Conservation (phyloP, 768 basidiomycete genomes). For the Strobilomyces echinocephalus region DNA sequence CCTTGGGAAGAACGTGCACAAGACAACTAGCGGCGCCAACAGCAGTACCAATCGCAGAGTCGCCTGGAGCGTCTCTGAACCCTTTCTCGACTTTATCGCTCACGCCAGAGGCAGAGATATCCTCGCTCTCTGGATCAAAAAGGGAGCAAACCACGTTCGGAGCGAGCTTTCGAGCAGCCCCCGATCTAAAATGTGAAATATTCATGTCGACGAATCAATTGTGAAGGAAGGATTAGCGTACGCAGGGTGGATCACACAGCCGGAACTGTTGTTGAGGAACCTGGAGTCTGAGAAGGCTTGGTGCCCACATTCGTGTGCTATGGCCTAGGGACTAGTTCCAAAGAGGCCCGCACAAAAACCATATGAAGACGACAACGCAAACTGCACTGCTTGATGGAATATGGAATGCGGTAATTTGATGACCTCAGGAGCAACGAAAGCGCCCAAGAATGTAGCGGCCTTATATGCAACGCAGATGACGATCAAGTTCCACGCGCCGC, state of each 20-base stretch:
- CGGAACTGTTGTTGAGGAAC: constrained; percentile 84
- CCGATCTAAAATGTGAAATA: constrained; percentile 60
- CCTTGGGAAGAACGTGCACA: constrained; percentile 34
- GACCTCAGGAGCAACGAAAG: no score
- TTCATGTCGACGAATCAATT: constrained; percentile 13
- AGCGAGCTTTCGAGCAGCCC: constrained; percentile 52
- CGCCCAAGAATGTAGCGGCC: no score
- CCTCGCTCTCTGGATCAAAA: constrained; percentile 65
- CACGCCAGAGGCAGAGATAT: constrained; percentile 58
- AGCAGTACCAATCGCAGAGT: constrained; percentile 79
- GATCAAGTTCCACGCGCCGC: no score
- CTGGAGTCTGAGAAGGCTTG: constrained; percentile 94
- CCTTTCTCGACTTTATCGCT: constrained; percentile 64
- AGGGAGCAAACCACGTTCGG: constrained; percentile 56
- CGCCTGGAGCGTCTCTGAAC: constrained; percentile 81
- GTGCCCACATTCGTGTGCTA: constrained; percentile 95
- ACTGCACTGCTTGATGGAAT: no score
- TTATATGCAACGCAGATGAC: no score
- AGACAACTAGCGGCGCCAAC: constrained; percentile 51
- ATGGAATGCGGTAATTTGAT: no score
- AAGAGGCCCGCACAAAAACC: constrained; percentile 53
- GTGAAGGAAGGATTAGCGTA: constrained; percentile 34
- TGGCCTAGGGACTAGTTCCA: constrained; percentile 91
- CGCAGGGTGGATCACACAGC: constrained; percentile 90
- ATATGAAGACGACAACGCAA: no score